Conservation (phyloP, 768 basidiomycete species). For the Podaxis carcinomalis region DNA sequence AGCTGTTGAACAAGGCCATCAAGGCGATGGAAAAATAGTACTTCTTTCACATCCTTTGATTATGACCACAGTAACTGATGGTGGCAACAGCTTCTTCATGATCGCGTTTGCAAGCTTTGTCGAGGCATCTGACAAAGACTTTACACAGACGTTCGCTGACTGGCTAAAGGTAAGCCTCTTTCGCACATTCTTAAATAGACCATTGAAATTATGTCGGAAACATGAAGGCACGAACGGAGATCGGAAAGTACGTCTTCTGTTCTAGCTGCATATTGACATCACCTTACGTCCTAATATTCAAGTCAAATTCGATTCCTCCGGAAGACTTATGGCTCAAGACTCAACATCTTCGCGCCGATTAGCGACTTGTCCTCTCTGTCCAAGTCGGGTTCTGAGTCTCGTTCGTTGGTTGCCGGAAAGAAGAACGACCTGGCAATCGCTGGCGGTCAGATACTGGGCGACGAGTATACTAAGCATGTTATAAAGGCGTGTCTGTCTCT, state of each 20-base stretch:
- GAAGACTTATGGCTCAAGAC: conserved; percentile 71
- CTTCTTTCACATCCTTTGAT: conserved; percentile 19
- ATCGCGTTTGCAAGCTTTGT: conserved; percentile 92
- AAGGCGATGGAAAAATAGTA: conserved; percentile 88
- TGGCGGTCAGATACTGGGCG: conserved; percentile 85
- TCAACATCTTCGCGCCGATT: conserved; percentile 90
- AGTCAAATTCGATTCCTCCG: conserved; percentile 84
- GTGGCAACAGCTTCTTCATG: conserved; percentile 75
- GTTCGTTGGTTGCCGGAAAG: conserved; percentile 59
- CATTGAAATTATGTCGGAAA: neutral
- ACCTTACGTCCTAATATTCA: conserved; percentile 1
- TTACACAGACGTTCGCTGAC: conserved; percentile 69
- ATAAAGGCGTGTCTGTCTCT: conserved; percentile 55
- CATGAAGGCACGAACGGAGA: conserved; percentile 71
- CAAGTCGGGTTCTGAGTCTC: conserved; percentile 54
- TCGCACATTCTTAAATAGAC: neutral
- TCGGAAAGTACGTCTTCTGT: conserved; percentile 72
- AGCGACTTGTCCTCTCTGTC: conserved; percentile 84
- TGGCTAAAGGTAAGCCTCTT: conserved; percentile 68
- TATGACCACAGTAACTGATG: neutral
- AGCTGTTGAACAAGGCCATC: conserved; percentile 58
- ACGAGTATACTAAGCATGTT: conserved; percentile 94
- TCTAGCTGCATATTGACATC: neutral
- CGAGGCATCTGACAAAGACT: conserved; percentile 48
- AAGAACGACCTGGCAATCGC: conserved; percentile 70